Conservation (phyloP, 768 basidiomycete genomes). For the Psilocybe subaeruginosa region DNA sequence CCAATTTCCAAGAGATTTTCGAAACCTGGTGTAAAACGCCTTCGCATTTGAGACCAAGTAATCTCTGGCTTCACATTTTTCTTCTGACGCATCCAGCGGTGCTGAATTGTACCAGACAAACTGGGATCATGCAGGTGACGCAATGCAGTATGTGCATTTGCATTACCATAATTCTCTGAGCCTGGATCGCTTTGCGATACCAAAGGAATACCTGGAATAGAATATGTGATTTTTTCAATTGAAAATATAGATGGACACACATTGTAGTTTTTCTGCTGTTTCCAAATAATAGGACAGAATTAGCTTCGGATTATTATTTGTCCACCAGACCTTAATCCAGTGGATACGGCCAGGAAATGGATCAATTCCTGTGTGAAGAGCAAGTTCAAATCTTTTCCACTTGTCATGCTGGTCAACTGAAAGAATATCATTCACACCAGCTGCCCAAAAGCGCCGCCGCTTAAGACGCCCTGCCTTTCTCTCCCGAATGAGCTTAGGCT, state of each 20-base stretch:
- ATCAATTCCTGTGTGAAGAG: constrained; percentile 31
- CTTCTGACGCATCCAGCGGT: constrained; percentile 34
- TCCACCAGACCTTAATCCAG: constrained; percentile 40
- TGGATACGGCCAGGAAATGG: constrained; percentile 29
- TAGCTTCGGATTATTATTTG: constrained; percentile 32
- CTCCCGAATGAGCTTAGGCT: constrained; percentile 5
- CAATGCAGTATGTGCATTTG: constrained; percentile 42
- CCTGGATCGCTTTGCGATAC: constrained; percentile 48
- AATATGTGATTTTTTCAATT: not conserved
- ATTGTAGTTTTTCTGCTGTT: constrained; percentile 5
- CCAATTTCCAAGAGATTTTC: constrained; percentile 38
- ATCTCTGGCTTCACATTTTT: constrained; percentile 43
- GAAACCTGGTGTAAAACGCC: constrained; percentile 37
- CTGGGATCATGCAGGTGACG: constrained; percentile 39
- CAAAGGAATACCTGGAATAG: constrained; percentile 33
- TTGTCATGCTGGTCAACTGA: constrained; percentile 37
- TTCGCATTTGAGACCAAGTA: constrained; percentile 36
- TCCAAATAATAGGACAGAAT: constrained; percentile 36
- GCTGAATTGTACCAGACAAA: constrained; percentile 13
- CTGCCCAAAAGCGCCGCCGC: constrained; percentile 10
- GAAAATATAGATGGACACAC: constrained; percentile 11
- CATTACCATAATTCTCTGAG: constrained; percentile 44
- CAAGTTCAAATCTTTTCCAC: constrained; percentile 39
- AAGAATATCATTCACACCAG: constrained; percentile 31
- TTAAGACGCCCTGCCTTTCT: constrained; percentile 21